Base-by-base conservation (phyloP, 306 rosid genomes). In the Inga laurina region DNA sequence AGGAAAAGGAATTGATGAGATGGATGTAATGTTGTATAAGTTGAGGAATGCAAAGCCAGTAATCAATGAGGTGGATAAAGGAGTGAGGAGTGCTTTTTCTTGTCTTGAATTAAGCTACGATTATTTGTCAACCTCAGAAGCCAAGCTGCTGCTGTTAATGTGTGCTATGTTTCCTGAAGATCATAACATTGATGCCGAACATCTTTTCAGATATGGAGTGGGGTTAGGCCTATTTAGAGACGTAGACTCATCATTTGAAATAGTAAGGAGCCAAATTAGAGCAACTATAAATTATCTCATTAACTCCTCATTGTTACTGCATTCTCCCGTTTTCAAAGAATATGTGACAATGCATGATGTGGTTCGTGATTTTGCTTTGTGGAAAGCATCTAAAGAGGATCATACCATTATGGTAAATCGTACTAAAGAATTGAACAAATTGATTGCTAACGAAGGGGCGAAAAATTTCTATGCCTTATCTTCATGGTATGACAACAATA, bases 161-260 rank as follows among this genome's bases (percentile, higher is more conserved):
- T 73, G 62, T 16, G 51, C 43, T 7, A 24, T 48, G 61, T 73
- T 73, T 73, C 77, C 77, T 1, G 62, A 46, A 48, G 77, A 73
- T 48, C 77, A 73, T 30, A 56, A 48, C 5, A 73, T 73, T 30
- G 0, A 0, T 0, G 10, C 59, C 24, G 72, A 76, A 46, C 72
- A 76, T 22, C 16, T 76, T 10, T 24, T 76, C 1, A 46, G 62
- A 46, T 73, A 48, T 48, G 61, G 61, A 73, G 16, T 48, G 2
- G 76, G 76, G 51, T 45, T 72, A 32, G 57, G 57, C 24, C 5
- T 72, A 22, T 72, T 12, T 2, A 3, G 5, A 3, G 56, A 44
- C 10, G 12, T 12, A 0, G 37, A 45, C 56, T 72, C 37, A n/a
- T n/a, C n/a, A 4, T 72, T 72, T 2, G 76, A 72, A 13, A 72